Base-by-base conservation (phyloP, 192 early-diverging fungal species). In the Backusella mclennaniae region DNA sequence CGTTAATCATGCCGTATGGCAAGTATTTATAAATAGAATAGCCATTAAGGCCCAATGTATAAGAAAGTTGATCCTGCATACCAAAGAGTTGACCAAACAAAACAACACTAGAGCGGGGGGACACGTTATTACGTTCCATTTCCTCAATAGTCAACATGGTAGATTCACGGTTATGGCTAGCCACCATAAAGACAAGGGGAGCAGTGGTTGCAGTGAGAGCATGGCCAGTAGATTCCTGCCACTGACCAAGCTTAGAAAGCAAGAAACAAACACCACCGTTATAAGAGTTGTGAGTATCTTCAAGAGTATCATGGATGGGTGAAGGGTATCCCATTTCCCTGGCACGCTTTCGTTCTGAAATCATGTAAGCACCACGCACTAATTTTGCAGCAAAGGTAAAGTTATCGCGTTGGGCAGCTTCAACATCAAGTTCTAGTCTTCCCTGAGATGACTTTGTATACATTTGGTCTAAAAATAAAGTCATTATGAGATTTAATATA, bases 81-180 rank as follows among this genome's bases (percentile, higher is more conserved):
- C 95, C 92, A 79, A 95, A 90, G 67, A 99, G 85, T 88, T 99
- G 97, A 17, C 94, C 97, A 85, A 99, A 98, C 79, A 90, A 89
- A 46, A 99, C 93, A 17, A 89, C 73, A 76, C 89, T 90, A 31
- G 83, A 79, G 42, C 82, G 44, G 5, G 87, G 77, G 39, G 88
- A 79, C 26, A 97, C 80, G 4, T 80, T 82, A 36, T 88, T 78
- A 38, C 78, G 69, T 66, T 89, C 87, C 90, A 98, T 88, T 73
- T 85, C 86, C 41, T 84, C 79, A 71, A 85, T 81, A 4, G 93
- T 90, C 21, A 77, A 76, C 68, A 88, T 82, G 42, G 96, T 89
- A 21, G 95, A 94, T 53, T 90, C 89, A 69, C 87, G 84, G 89
- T 99, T 99, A 85, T 99, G 97, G 0, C 92, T 92, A 41, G 97